Evolutionary conservation across 148 eudicot genomes (phyloP), one percentile per base, ranked within the genome.

Genomic region (Arctostaphylos glauca): DNA sequence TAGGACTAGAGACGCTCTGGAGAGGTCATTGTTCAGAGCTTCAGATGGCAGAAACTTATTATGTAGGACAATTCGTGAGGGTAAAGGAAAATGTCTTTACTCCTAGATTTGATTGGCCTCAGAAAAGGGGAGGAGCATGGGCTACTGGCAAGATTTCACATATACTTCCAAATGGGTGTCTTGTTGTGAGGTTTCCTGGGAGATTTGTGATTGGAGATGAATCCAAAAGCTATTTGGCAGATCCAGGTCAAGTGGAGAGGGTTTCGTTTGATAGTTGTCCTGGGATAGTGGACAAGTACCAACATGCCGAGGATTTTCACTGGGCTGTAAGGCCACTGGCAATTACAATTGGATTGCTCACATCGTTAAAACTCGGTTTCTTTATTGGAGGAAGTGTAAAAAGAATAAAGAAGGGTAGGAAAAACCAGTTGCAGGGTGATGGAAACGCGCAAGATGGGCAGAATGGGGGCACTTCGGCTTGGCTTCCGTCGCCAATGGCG

Each of bases 91-190:
- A 81, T 38, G 78, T 95, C 21, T 87, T 83, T 4, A 86, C 78
- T 31, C 95, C 98, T 13, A 93, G 93, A 4, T 95, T 92, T 82
- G 93, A 94, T 49, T 95, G 98, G 98, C 90, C 93, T 18, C 91
- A 81, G 7, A 92, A 91, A 64, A 84, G 88, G 44, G 93, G 86
- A 79, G 89, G 80, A 21, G 38, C 76, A 10, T 91, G 97, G 98
- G 98, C 92, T 43, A 90, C 94, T 6, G 98, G 98, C 25, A 95
- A 86, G 82, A 91, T 94, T 53, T 49, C 59, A 5, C 94, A 88
- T 56, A 86, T 95, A 79, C 87, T 89, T 54, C 91, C 98, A 44
- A 92, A 95, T 71, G 98, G 98, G 74, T 92, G 95, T 85, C 98
- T 95, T 75, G 64, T 81, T 13, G 94, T 92, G 78, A 84, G 66